Evolutionary conservation across 352 stramenopile species (phyloP), one percentile per base, ranked within the genome.

Genomic region (Globisporangium yorkense): DNA sequence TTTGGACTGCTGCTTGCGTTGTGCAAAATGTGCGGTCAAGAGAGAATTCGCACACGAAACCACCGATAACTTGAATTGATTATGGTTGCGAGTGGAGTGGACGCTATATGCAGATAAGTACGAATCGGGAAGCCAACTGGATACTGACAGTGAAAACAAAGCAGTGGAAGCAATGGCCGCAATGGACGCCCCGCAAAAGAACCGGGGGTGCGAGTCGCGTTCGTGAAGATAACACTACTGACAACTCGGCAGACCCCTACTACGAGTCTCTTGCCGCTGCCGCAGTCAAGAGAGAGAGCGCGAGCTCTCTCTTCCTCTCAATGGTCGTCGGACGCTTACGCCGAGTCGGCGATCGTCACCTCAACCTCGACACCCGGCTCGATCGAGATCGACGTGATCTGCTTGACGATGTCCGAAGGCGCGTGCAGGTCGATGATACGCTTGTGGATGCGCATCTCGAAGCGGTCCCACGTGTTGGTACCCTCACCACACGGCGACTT

Each of bases 381-480:
- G 71, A 99, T 99, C 61, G 84, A 96, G 84, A 99, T 99, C 65
- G 89, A 98, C 57, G 97, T 99, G 77, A 99, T 98, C 83, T 99
- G 92, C 94, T 99, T 99, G 60, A 99, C 97, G 63, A 99, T 97
- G 84, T 99, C 96, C 72, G 95, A 97, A 50, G 97, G 95, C 59
- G 96, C 94, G 77, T 99, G 89, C 61, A 99, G 81, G 77, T 99
- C 97, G 75, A 99, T 98, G 75, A 99, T 97, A 70, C 97, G 94
- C 94, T 99, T 99, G 88, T 97, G 91, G 71, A 97, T 96, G 75
- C 96, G 91, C 97, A 99, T 99, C 80, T 99, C 96, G 80, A 99
- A 99, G 64, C 95, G 86, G 83, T 99, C 97, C 93, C 96, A 99
- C 47, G 97, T 99, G 89, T 99, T 99, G 88, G 97, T 99, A 97